Evolutionary conservation across 495 filamentous ascomycete genomes (phyloP).

Genomic region (Neurospora tetrasperma): DNA sequence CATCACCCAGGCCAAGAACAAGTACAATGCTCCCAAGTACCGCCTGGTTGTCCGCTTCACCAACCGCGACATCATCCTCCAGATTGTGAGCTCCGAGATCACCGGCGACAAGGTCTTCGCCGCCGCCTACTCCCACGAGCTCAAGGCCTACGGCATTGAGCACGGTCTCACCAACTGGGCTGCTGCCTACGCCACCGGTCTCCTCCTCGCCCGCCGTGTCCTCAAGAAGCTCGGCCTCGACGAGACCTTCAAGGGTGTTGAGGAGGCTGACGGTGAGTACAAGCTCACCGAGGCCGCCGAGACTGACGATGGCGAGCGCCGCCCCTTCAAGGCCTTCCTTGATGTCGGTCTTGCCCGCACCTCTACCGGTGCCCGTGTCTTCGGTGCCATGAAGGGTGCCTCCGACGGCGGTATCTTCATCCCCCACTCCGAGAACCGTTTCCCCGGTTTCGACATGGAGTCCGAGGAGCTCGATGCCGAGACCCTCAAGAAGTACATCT

Average conservation of each 20-base stretch:
- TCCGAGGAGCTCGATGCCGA: conserved; percentile 93
- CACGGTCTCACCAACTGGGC: conserved; percentile 99
- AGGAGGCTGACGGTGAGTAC: conserved; percentile 92
- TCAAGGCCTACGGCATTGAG: conserved; percentile 90
- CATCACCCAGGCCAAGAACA: conserved; percentile 99
- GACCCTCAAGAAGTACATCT: conserved; percentile 97
- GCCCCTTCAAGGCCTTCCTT: conserved; percentile 97
- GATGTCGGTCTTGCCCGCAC: conserved; percentile 96
- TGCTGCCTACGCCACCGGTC: conserved; percentile 91
- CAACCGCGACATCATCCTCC: conserved; percentile 97
- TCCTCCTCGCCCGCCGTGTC: conserved; percentile 90
- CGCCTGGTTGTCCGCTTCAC: conserved; percentile 99
- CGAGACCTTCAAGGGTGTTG: conserved; percentile 83
- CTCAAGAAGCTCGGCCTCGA: conserved; percentile 93
- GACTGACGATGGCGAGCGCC: conserved; percentile 72
- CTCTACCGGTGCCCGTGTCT: conserved; percentile 95
- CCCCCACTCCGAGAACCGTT: conserved; percentile 97
- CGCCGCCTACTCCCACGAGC: conserved; percentile 94
- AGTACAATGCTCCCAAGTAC: conserved; percentile 99
- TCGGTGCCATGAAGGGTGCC: conserved; percentile 99
- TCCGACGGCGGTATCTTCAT: conserved; percentile 95
- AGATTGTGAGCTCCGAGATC: conserved; percentile 96
- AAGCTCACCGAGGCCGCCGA: conserved; percentile 85
- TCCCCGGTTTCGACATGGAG: conserved; percentile 97
- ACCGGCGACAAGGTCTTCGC: conserved; percentile 91